Conservation (phyloP, 225 moss, liverwort and hornwort species). For the Sphagnum contortum region DNA sequence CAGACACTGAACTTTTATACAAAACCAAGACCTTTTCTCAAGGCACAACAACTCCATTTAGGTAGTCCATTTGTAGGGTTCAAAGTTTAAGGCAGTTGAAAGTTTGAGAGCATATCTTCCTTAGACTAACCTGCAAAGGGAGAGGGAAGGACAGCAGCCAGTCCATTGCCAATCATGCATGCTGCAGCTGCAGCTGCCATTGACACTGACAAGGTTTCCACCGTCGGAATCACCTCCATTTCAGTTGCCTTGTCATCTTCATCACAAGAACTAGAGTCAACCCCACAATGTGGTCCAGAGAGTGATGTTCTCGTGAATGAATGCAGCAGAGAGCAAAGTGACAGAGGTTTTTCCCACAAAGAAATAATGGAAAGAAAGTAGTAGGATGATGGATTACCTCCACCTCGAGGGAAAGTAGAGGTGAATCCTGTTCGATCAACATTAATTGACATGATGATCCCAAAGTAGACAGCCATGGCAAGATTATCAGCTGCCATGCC, state of each 20-base stretch:
- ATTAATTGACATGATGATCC: constrained; percentile 81
- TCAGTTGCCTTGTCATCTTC: constrained; percentile 20
- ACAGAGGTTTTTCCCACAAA: too few species aligned
- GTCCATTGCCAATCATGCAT: constrained; percentile 58
- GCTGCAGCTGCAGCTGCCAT: constrained; percentile 66
- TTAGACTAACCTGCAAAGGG: constrained; percentile 50
- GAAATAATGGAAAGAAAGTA: not conserved
- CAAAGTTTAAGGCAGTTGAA: too few species aligned
- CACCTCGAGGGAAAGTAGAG: constrained; percentile 9
- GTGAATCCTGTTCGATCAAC: constrained; percentile 19
- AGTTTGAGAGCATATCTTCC: too few species aligned
- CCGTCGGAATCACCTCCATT: constrained; percentile 42
- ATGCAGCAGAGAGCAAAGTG: too few species aligned
- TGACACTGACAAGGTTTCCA: constrained; percentile 76
- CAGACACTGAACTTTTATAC: too few species aligned
- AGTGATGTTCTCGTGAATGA: too few species aligned
- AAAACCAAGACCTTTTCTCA: too few species aligned
- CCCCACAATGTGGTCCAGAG: too few species aligned
- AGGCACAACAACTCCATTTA: too few species aligned
- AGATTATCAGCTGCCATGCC: constrained; percentile 99
- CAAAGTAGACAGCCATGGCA: constrained; percentile 89
- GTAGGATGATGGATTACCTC: too few species aligned
- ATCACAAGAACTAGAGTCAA: not conserved
- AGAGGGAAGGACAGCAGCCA: constrained; percentile 64
- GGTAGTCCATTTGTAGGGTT: too few species aligned